Conservation (phyloP, 495 filamentous ascomycete species). For the Glarea lozoyensis region DNA sequence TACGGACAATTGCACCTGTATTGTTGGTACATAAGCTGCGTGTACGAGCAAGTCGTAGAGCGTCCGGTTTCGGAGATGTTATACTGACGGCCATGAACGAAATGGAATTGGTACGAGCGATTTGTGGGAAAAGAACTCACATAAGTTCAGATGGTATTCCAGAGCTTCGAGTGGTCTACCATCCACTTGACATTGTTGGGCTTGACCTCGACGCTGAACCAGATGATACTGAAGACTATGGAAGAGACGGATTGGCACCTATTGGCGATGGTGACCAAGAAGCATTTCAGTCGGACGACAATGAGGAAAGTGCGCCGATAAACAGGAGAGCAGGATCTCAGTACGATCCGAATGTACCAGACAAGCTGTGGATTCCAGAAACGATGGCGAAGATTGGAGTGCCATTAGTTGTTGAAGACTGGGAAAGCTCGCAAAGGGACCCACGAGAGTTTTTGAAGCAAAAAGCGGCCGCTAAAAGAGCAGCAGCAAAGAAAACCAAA, state of each 20-base stretch:
- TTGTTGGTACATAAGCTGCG: constrained; percentile 60
- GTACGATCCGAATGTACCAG: constrained; percentile 55
- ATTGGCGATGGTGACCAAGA: constrained; percentile 46
- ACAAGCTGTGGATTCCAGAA: constrained; percentile 72
- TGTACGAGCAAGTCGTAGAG: constrained; percentile 19
- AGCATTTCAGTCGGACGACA: constrained; percentile 34
- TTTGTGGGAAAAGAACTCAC: constrained; percentile 60
- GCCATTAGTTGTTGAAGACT: constrained; percentile 65
- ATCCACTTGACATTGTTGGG: constrained; percentile 66
- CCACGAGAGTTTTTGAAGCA: constrained; percentile 31
- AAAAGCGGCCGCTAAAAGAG: constrained; percentile 16
- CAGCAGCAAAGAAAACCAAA: constrained; percentile 9
- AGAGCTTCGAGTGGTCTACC: constrained; percentile 70
- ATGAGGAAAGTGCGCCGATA: constrained; percentile 25
- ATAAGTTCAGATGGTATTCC: constrained; percentile 62
- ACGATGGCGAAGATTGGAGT: constrained; percentile 59
- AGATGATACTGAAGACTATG: constrained; percentile 43
- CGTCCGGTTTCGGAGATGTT: constrained; percentile 25
- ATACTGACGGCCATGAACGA: constrained; percentile 37
- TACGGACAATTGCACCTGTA: constrained; percentile 70
- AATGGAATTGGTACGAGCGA: constrained; percentile 40
- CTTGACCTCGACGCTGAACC: constrained; percentile 64
- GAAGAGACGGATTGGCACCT: constrained; percentile 36
- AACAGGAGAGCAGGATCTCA: constrained; percentile 51
- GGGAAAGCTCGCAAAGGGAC: constrained; percentile 55